Evolutionary conservation across 371 early-diverging fungal species (phyloP).

Genomic region (Mortierella polycephala): DNA sequence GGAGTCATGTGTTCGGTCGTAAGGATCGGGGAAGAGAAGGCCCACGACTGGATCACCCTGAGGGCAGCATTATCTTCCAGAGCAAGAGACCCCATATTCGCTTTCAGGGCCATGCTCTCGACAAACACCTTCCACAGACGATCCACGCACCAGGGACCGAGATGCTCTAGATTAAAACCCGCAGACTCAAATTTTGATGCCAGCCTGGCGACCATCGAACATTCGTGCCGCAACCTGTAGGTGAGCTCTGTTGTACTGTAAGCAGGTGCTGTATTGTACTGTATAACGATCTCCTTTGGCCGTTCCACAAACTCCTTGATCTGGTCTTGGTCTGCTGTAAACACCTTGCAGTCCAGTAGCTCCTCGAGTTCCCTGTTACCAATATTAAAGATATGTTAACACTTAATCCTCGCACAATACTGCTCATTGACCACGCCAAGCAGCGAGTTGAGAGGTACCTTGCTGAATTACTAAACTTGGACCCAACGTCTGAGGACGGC

Average conservation of each 20-base stretch:
- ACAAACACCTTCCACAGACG: constrained; percentile 61
- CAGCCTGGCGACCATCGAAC: constrained; percentile 53
- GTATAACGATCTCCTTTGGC: constrained; percentile 64
- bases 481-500: constrained; percentile 58
- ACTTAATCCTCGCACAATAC: neutral
- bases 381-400: neutral
- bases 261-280: constrained; percentile 57
- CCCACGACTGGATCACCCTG: constrained; percentile 48
- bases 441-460: constrained; percentile 30
- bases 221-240: constrained; percentile 52
- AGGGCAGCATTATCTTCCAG: constrained; percentile 12
- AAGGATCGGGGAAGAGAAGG: neutral
- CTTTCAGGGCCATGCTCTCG: constrained; percentile 42
- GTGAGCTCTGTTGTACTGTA: constrained; percentile 61
- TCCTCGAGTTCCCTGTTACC: constrained; percentile 70
- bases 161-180: constrained; percentile 53
- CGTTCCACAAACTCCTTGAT: constrained; percentile 55
- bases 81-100: constrained; percentile 12
- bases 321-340: constrained; percentile 64
- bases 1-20: constrained; percentile 58
- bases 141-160: constrained; percentile 80
- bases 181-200: constrained; percentile 55
- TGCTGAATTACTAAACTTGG: constrained; percentile 43
- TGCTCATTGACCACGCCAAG: too few relatives aligned
- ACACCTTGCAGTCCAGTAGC: constrained; percentile 72